These are phyloP conservation scores for Talaromyces atroroseus DNA, from an alignment of 2,329 filamentous ascomycete genomes.

Conservation along the genomic window DNA sequence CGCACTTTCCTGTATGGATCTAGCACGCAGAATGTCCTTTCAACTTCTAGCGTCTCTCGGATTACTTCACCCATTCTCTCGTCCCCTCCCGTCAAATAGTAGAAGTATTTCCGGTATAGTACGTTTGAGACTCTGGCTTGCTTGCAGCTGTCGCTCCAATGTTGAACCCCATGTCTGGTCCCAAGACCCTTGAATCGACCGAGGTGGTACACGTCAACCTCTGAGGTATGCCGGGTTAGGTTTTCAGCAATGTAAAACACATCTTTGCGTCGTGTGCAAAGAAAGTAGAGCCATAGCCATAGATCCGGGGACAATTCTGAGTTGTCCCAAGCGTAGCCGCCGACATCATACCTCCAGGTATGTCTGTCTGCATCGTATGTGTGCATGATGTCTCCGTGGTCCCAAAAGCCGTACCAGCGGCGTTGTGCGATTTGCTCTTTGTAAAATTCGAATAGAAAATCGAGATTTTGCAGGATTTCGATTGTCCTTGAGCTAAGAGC, in stretches of 20 bases:
- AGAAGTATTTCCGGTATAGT: slow-evolving; percentile 54
- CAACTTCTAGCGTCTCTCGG: slow-evolving; percentile 47
- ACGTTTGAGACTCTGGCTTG: slow-evolving; percentile 57
- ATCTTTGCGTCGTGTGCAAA: slow-evolving; percentile 53
- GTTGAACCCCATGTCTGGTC: slow-evolving; percentile 58
- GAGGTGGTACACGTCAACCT: slow-evolving; percentile 59
- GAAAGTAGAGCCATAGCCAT: slow-evolving; percentile 59
- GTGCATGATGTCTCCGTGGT: slow-evolving; percentile 60
- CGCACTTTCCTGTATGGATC: slow-evolving; percentile 58
- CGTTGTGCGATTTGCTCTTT: slow-evolving; percentile 51
- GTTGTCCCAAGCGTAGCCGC: slow-evolving; percentile 62
- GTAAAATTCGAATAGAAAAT: slow-evolving; percentile 55
- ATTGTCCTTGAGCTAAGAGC: slow-evolving; percentile 25
- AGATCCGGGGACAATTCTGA: slow-evolving; percentile 58
- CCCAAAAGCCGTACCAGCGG: slow-evolving; percentile 60
- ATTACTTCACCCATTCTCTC: slow-evolving; percentile 54
- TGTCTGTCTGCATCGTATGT: slow-evolving; percentile 57
- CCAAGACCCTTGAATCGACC: slow-evolving; percentile 56
- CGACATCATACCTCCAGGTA: slow-evolving; percentile 58
- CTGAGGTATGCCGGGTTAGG: slow-evolving; percentile 53
- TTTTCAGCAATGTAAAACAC: slow-evolving; percentile 57
- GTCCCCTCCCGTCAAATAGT: slow-evolving; percentile 51
- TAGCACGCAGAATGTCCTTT: slow-evolving; percentile 49
- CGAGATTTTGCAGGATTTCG: slow-evolving; percentile 49
- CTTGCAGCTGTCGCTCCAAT: slow-evolving; percentile 57